These are phyloP conservation scores for Mycena kentingensis DNA, from an alignment of 768 basidiomycete genomes.

Conservation along the genomic window DNA sequence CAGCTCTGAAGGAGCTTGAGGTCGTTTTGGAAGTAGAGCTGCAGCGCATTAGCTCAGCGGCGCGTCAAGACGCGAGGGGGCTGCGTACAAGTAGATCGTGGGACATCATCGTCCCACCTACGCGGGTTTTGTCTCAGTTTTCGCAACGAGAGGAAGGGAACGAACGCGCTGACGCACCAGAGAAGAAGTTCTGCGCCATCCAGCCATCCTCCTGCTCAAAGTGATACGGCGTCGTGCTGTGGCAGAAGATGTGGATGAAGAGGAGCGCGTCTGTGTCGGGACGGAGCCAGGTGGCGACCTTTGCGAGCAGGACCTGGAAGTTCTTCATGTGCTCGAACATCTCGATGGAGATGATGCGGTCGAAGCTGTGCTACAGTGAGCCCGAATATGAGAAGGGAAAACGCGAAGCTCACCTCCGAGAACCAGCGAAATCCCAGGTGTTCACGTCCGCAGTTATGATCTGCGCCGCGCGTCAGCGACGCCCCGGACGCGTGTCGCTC, in stretches of 20 bases:
- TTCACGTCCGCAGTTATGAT: slow-evolving; percentile 74
- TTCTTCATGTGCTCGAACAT: slow-evolving; percentile 84
- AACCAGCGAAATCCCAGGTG: slow-evolving; percentile 54
- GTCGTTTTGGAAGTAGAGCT: slow-evolving; percentile 68
- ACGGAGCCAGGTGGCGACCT: slow-evolving; percentile 66
- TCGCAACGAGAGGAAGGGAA: not conserved
- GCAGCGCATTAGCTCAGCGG: not conserved
- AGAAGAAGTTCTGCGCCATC: slow-evolving; percentile 78
- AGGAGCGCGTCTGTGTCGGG: slow-evolving; percentile 54
- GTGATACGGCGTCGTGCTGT: slow-evolving; percentile 63
- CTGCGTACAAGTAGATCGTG: slow-evolving; percentile 55
- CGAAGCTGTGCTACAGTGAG: slow-evolving; percentile 48
- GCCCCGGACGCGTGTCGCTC: not conserved
- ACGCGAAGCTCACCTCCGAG: slow-evolving; percentile 40
- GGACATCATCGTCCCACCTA: slow-evolving; percentile 74
- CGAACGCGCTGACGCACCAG: slow-evolving; percentile 36
- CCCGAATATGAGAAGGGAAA: not conserved
- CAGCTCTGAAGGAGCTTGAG: slow-evolving; percentile 58
- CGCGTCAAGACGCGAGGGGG: not conserved
- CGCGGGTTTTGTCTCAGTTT: not conserved
- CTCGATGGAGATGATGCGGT: slow-evolving; percentile 72
- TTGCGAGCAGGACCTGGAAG: slow-evolving; percentile 60
- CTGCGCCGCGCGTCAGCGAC: slow-evolving; percentile 26
- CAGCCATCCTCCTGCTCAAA: slow-evolving; percentile 70
- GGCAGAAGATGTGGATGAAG: slow-evolving; percentile 75